Conservation (phyloP, 2,329 filamentous ascomycete genomes). For the Penicillium sclerotiorum region DNA sequence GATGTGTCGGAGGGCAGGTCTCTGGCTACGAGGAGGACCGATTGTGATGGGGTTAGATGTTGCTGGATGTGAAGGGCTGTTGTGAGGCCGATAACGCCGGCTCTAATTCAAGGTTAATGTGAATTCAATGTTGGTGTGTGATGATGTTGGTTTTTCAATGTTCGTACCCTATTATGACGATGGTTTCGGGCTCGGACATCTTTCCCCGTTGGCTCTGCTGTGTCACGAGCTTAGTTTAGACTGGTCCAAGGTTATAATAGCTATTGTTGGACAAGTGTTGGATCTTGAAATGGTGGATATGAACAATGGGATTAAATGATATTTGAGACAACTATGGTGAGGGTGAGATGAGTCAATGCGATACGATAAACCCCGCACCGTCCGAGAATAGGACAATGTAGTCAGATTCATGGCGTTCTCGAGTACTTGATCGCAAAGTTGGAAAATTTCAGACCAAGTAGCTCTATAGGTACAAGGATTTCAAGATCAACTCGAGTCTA, state of each 20-base stretch:
- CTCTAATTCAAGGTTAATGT: too few relatives aligned
- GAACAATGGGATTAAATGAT: too few relatives aligned
- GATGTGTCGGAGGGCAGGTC: constrained; percentile 45
- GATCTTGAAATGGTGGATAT: background rate
- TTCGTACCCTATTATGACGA: constrained; percentile 42
- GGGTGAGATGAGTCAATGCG: background rate
- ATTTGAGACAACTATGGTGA: background rate
- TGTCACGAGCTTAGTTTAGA: too few relatives aligned
- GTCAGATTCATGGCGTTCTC: too few relatives aligned
- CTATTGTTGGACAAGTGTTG: constrained; percentile 31
- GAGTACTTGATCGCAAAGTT: too few relatives aligned
- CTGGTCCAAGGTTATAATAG: too few relatives aligned
- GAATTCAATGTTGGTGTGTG: constrained; percentile 1
- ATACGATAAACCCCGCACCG: background rate
- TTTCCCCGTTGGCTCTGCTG: too few relatives aligned
- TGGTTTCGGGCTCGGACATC: constrained; percentile 30
- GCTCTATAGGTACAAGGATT: too few relatives aligned
- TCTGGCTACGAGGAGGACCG: constrained; percentile 43
- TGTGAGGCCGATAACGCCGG: constrained; percentile 45
- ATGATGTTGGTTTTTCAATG: background rate
- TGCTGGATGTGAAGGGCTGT: constrained; percentile 40
- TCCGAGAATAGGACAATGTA: background rate
- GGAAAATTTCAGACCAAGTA: too few relatives aligned
- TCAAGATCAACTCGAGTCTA: background rate
- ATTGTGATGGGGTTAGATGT: constrained; percentile 28